Percentiles rank a stretch among this genome's conserved stretches.
These are phyloP conservation scores for Saturnispora halmiae DNA, from an alignment of 805 yeast species.

Conservation along the genomic window DNA sequence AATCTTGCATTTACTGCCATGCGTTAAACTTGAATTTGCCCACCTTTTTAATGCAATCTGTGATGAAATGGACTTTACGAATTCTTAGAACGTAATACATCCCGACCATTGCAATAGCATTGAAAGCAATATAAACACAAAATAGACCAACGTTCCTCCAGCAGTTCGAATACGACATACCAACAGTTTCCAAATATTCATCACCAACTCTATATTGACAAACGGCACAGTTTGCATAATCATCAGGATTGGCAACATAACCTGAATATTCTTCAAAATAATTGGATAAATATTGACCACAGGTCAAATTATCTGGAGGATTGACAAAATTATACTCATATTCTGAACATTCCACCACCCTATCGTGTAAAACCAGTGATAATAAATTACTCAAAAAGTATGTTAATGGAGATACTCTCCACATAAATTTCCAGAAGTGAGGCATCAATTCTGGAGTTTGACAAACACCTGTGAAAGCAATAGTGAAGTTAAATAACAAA, in stretches of 20 bases:
- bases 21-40: conserved; percentile 5
- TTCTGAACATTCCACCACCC: conserved; percentile 39
- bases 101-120: conserved; percentile 33
- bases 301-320: conserved; percentile 56
- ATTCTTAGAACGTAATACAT: conserved; percentile 31
- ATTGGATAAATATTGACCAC: conserved; percentile 42
- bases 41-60: background rate
- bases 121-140: conserved; percentile 49
- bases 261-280: conserved; percentile 40
- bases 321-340: conserved; percentile 41
- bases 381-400: conserved; percentile 53
- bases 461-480: conserved; percentile 63
- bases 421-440: conserved; percentile 80
- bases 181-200: conserved; percentile 35
- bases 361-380: conserved; percentile 40
- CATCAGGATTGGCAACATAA: conserved; percentile 45
- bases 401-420: conserved; percentile 63
- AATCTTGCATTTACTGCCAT: background rate
- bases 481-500: conserved; percentile 45
- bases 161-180: conserved; percentile 36
- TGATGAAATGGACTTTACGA: conserved; percentile 8
- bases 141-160: conserved; percentile 65
- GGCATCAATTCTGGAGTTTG: conserved; percentile 55
- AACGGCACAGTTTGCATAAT: conserved; percentile 40
- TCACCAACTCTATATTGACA: conserved; percentile 40